Conservation (phyloP, 176 grass and related monocot species). For the Paspalum notatum region DNA sequence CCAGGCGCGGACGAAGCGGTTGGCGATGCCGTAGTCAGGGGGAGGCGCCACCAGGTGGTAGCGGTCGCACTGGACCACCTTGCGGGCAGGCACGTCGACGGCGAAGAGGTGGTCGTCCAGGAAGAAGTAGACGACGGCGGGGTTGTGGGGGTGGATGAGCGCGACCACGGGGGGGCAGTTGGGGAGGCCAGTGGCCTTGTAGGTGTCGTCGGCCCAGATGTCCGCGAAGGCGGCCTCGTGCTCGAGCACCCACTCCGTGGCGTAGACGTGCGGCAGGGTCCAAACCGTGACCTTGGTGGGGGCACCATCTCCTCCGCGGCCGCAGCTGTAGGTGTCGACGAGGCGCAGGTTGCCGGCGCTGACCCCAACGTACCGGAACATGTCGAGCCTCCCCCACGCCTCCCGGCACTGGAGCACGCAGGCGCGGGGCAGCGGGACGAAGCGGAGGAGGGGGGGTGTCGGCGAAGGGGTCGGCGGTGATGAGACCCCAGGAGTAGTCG, state of each 20-base stretch:
- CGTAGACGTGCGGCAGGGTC: background rate
- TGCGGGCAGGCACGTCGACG: background rate
- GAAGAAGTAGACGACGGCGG: slow-evolving; percentile 29
- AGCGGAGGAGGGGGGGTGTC: background rate
- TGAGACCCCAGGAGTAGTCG: background rate
- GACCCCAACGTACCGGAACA: background rate
- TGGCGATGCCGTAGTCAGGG: background rate
- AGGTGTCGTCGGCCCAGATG: background rate
- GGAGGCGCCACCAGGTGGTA: slow-evolving; percentile 7
- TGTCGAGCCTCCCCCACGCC: background rate
- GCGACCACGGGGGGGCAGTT: slow-evolving; percentile 8
- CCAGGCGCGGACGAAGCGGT: slow-evolving; percentile 4
- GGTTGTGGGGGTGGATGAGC: too few relatives aligned
- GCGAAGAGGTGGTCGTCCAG: background rate
- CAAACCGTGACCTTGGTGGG: background rate
- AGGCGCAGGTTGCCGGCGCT: background rate
- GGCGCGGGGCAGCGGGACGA: background rate
- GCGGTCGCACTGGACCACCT: background rate
- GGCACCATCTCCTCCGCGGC: too few relatives aligned
- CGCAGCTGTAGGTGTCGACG: background rate
- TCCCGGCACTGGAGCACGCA: background rate
- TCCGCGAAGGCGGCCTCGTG: background rate
- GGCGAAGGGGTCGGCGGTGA: background rate
- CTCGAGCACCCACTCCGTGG: background rate
- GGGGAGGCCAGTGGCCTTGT: slow-evolving; percentile 20